Evolutionary conservation across 2,329 filamentous ascomycete species (phyloP), one percentile per base, ranked within the genome.

Genomic region (Paraphaeosphaeria minitans): DNA sequence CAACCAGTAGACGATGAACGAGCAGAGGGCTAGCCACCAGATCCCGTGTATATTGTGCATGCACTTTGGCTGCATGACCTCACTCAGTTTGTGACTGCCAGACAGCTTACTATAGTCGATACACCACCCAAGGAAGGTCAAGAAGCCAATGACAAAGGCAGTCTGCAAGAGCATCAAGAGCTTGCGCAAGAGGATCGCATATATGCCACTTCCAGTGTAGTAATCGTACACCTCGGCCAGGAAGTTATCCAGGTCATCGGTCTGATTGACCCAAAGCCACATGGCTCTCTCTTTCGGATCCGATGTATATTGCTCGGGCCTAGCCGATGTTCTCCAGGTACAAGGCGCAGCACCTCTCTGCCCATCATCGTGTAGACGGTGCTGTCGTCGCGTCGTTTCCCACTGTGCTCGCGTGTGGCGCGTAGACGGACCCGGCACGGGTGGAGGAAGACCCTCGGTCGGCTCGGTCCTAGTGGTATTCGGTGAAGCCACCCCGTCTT

Each of bases 231-330:
- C 91, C 62, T 90, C 90, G 56, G 87, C 85, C 71, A 97, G 87
- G 74, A 97, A 97, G 68, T 87, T 89, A 76, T 97, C 93, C 54
- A 97, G 81, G 71, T 96, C 95, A 39, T 53, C 51, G 37, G 91
- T 87, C 57, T 95, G 91, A 70, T 97, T 97, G 55, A 91, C 91
- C 91, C 93, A 97, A 77, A 91, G 86, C 89, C 92, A 97, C 81
- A 96, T 86, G 3, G 93, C 93, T 75, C 89, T 90, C 71, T 94
- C 90, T 75, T 87, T 87, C 0, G 87, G 85, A 67, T 86, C 84
- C 29, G 82, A 65, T 13, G 68, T 67, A 24, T 74, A 71, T 39
- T 70, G 67, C 4, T 68, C 68, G 2, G 66, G 59, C 49, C 71
- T 63, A 5, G 60, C 65, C 12, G 66, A 60, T 37, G 66, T 57